Conservation (phyloP, 2,329 filamentous ascomycete species). For the Apiospora koreana region DNA sequence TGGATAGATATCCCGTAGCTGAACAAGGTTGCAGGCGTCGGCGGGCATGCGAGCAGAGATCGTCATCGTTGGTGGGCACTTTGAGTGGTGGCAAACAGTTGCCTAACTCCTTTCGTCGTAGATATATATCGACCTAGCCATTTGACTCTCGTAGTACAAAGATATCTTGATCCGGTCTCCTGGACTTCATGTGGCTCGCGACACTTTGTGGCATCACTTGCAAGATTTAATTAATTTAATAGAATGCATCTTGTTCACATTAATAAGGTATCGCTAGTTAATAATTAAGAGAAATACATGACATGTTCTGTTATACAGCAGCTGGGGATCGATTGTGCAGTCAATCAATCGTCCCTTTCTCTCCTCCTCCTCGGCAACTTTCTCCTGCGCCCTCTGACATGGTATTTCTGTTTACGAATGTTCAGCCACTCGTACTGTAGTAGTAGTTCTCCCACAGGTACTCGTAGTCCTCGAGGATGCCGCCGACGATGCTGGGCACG, state of each 20-base stretch:
- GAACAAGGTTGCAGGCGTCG: no score
- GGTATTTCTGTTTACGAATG: no score
- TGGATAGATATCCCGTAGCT: conserved; percentile 30
- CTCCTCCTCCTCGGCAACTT: not conserved
- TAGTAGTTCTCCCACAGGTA: conserved; percentile 99
- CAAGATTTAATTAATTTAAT: not conserved
- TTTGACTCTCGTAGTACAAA: no score
- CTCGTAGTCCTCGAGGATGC: conserved; percentile 92
- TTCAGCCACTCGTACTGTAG: conserved; percentile 61
- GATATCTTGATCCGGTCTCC: no score
- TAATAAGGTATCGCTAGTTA: conserved; percentile 1
- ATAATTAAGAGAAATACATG: not conserved
- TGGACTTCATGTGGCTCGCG: no score
- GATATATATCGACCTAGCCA: no score
- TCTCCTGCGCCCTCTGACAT: not conserved
- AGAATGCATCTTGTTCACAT: conserved; percentile 3
- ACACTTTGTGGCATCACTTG: no score
- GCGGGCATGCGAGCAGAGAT: no score
- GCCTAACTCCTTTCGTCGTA: no score
- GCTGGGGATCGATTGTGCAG: not conserved
- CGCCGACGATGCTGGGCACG: conserved; percentile 78
- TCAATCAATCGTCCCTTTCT: not conserved
- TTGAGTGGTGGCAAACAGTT: no score
- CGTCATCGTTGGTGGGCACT: no score
- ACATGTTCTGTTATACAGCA: not conserved